Percentiles rank a stretch among this genome's conserved stretches.
These are phyloP conservation scores for Hypoxylon sp. DNA, from an alignment of 2,329 filamentous ascomycete genomes.

Conservation along the genomic window DNA sequence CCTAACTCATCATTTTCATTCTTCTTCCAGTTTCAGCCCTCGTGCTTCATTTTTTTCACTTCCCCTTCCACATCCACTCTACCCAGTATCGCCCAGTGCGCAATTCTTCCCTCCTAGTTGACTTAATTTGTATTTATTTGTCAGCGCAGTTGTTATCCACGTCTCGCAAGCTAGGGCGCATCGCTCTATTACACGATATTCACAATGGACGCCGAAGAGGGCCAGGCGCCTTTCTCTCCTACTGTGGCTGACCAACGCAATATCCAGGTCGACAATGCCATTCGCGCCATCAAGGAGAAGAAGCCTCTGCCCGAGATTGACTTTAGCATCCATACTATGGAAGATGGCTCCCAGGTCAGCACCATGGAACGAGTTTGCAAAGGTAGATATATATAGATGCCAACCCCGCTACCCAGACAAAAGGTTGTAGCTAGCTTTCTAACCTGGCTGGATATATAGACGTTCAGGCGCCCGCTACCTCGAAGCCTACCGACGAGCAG, in stretches of 20 bases:
- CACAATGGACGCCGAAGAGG: slow-evolving; percentile 61
- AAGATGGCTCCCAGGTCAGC: slow-evolving; percentile 94
- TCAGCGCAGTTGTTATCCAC: too few relatives aligned
- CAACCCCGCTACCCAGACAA: slow-evolving; percentile 38
- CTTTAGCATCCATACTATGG: slow-evolving; percentile 98
- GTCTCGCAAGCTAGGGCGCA: slow-evolving; percentile 28
- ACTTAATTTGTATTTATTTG: slow-evolving; percentile 14
- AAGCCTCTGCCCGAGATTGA: slow-evolving; percentile 97
- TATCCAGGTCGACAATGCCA: slow-evolving; percentile 83
- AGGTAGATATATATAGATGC: slow-evolving; percentile 69
- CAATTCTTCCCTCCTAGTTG: slow-evolving; percentile 13
- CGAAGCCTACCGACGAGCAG: slow-evolving; percentile 89
- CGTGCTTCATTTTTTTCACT: slow-evolving; percentile 20
- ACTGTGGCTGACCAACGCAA: slow-evolving; percentile 58
- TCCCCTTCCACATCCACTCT: slow-evolving; percentile 9
- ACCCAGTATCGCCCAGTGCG: slow-evolving; percentile 12
- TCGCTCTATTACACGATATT: slow-evolving; percentile 21
- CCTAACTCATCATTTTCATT: slow-evolving; percentile 31
- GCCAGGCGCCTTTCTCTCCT: slow-evolving; percentile 48
- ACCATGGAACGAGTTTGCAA: slow-evolving; percentile 97
- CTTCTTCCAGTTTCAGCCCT: slow-evolving; percentile 30
- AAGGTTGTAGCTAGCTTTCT: slow-evolving; percentile 4
- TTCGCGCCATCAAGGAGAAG: slow-evolving; percentile 93
- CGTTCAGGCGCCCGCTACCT: slow-evolving; percentile 95
- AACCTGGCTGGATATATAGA: slow-evolving; percentile 65